phyloP scores from a whole-genome alignment of 768 basidiomycete species.

The Xerocomus brunneocitrinus region DNA sequence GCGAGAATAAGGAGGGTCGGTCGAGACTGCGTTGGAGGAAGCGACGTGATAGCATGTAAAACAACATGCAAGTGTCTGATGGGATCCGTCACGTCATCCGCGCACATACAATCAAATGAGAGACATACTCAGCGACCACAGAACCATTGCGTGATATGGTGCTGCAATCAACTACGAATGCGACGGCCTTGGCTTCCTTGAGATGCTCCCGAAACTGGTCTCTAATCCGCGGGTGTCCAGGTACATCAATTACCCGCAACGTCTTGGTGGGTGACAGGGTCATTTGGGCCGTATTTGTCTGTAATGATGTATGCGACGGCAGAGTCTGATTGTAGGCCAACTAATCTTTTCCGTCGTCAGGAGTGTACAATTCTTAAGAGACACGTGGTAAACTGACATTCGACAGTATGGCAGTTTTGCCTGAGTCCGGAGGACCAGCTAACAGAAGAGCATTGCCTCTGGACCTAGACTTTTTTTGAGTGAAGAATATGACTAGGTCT shows the following conservation, averaged over 20 bases:
- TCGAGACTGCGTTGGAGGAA: conserved; percentile 62
- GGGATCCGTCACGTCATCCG: not conserved
- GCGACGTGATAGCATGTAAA: conserved; percentile 62
- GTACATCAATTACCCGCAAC: conserved; percentile 65
- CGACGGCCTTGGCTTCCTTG: conserved; percentile 55
- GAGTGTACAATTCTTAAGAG: not conserved
- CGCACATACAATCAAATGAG: not conserved
- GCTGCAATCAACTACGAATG: conserved; percentile 78
- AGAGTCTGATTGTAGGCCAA: conserved; percentile 59
- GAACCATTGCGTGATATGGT: conserved; percentile 73
- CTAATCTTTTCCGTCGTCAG: conserved; percentile 35
- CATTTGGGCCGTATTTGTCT: conserved; percentile 56
- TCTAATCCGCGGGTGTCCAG: conserved; percentile 80
- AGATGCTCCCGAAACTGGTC: conserved; percentile 69
- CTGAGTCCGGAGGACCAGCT: conserved; percentile 71
- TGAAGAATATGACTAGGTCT: conserved; percentile 43
- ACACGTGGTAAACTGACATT: conserved; percentile 42
- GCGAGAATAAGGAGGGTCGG: conserved; percentile 66
- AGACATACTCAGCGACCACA: conserved; percentile 73
- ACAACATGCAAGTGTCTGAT: conserved; percentile 69
- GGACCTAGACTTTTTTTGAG: conserved; percentile 39
- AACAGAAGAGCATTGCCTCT: conserved; percentile 64
- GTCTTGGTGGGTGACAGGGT: conserved; percentile 39
- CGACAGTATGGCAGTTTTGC: conserved; percentile 77
- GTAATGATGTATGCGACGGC: conserved; percentile 73